Evolutionary conservation across 257 asterid species (phyloP).

Genomic region (Solanum medicagineum): DNA sequence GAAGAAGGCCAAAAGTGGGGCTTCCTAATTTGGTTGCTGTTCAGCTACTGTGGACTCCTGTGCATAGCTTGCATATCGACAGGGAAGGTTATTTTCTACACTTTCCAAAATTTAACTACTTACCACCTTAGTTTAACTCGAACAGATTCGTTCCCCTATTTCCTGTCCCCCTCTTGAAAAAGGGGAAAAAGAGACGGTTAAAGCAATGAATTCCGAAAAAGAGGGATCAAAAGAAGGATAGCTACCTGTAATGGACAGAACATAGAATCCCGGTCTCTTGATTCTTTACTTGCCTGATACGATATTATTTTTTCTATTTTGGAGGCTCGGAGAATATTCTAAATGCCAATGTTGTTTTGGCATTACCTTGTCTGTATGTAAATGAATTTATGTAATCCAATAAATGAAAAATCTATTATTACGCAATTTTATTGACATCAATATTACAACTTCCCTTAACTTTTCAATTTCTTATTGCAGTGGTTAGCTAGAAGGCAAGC

Average conservation of each 20-base stretch:
- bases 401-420: background rate
- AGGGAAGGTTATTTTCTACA: background rate
- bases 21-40: slow-evolving; percentile 11
- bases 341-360: background rate
- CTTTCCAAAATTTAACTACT: background rate
- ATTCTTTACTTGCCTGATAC: background rate
- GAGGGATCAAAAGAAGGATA: background rate
- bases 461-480: slow-evolving; percentile 15
- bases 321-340: background rate
- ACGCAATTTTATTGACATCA: background rate
- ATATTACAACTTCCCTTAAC: background rate
- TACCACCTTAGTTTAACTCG: background rate
- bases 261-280: background rate
- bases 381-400: background rate
- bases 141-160: background rate
- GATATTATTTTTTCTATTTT: background rate
- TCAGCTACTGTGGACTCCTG: slow-evolving; percentile 10
- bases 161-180: background rate
- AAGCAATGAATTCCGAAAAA: background rate
- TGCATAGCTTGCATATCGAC: slow-evolving; percentile 1
- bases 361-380: background rate
- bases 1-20: slow-evolving; percentile 16
- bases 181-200: background rate
- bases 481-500: slow-evolving; percentile 61
- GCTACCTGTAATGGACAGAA: background rate